These are phyloP conservation scores for Macadamia integrifolia DNA, from an alignment of 164 flowering plant species.

Conservation along the genomic window DNA sequence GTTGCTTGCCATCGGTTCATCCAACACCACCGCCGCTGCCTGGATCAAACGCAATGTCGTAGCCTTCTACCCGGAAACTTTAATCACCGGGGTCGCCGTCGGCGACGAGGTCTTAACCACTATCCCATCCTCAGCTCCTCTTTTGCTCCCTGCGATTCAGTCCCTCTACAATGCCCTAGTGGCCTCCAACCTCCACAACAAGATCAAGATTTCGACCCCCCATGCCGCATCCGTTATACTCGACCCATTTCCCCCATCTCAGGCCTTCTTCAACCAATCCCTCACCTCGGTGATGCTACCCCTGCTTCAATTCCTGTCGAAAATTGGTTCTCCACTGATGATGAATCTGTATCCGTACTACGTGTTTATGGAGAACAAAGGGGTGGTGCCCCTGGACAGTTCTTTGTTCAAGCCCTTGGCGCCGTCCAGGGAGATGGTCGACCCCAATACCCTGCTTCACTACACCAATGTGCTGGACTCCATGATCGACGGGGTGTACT, in stretches of 20 bases:
- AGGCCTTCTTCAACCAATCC: constrained; percentile 83
- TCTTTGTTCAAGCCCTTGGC: constrained; percentile 70
- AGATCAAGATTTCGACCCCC: constrained; percentile 81
- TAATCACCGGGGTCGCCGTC: constrained; percentile 67
- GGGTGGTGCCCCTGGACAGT: constrained; percentile 85
- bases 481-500: constrained; percentile 81
- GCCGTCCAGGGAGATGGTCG: constrained; percentile 92
- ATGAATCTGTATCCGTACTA: constrained; percentile 95
- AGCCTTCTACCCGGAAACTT: constrained; percentile 67
- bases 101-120: constrained; percentile 91
- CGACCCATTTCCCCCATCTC: constrained; percentile 95
- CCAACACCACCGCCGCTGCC: constrained; percentile 78
- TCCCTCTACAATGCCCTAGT: constrained; percentile 69
- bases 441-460: constrained; percentile 88
- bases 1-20: constrained; percentile 74
- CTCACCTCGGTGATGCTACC: constrained; percentile 43
- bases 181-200: constrained; percentile 59
- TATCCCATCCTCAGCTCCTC: constrained; percentile 62
- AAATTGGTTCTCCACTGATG: constrained; percentile 77
- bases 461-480: constrained; percentile 92
- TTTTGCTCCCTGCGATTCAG: constrained; percentile 85
- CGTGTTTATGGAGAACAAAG: constrained; percentile 93
- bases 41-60: constrained; percentile 78
- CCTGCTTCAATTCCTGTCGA: constrained; percentile 58
- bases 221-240: constrained; percentile 71